Base-by-base conservation (phyloP, 2,329 filamentous ascomycete genomes). In the Ophiostoma triangulosporum region DNA sequence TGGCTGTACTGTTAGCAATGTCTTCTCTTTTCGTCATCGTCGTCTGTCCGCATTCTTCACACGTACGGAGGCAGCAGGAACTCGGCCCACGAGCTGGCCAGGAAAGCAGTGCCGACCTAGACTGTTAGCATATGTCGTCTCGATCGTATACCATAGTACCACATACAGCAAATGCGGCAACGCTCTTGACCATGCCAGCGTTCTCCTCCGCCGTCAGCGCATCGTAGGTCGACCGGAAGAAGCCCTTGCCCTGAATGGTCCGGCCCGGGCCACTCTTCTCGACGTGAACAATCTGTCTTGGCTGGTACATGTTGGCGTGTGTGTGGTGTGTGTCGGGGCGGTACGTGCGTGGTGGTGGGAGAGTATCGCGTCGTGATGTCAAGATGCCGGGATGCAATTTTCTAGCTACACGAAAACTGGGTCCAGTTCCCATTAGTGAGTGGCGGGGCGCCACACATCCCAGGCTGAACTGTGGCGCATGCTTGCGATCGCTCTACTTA, bases 201-300 rank as follows among this genome's bases (percentile, higher is more conserved):
- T 85, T 84, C 64, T 84, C 81, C 32, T 80, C 67, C 51, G 75
- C 73, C 48, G 78, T 82, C 61, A 84, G 61, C 57, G 76, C 69
- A 53, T 75, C 72, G 67, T 83, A 84, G 55, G 74, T 68, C 52
- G 68, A 69, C 59, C 69, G 69, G 60, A 82, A 61, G 63, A 76
- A 71, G 59, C 79, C 73, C 62, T 72, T 74, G 53, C 70, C 64
- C 57, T 69, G 68, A 56, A 70, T 66, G 49, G 71, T 65, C 58
- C 69, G 67, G 43, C 68, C 60, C n/a, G n/a, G n/a, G 38, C 68
- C 60, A 49, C 69, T 67, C 60, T 69, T 69, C 60, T 79, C 73
- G 61, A 78, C 71, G 56, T 71, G 65, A 58, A 74, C 63, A 22
- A 80, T 70, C 68, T 74, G 72, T 69, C 80, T 84, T 65, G 80